Base-by-base conservation (phyloP, 1,284 basidiomycete genomes). In the Ganoderma resinaceum region DNA sequence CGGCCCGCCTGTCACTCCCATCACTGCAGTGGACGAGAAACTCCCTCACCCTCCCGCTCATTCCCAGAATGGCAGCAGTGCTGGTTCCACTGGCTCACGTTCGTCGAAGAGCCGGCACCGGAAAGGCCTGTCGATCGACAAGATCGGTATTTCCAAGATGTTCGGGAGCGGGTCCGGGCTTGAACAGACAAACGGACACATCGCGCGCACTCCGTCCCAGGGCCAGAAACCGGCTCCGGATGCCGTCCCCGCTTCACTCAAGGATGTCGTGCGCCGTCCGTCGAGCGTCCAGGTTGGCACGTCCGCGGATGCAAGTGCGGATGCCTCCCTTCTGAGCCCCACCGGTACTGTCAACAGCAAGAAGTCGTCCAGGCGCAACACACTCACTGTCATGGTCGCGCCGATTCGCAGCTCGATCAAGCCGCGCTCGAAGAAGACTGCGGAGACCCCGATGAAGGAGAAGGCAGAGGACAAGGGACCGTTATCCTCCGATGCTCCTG, bases 381-480 rank as follows among this genome's bases (percentile, higher is more conserved):
- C 94, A 1, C 83, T 95, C 66, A 94, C 91, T 0, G 87, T 95
- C 59, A 93, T 95, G 87, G 91, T 94, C 4, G 92, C 94, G 73
- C 92, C 92, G 7, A 82, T 94, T 73, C 87, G 84, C 69, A 85
- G 87, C 63, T 84, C 82, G 3, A 87, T 91, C 71, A 87, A 88
- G 78, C 83, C 82, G 33, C 83, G 86, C 62, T 68, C 76, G 57
- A 84, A 83, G 76, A 82, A 81, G 74, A 70, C 67, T 70, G 63
- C 64, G 11, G 80, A 78, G 72, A 80, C 79, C 16, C 81, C 82
- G 1, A 70, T 70, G 63, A 82, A 82, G 70, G 82, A 83, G 75
- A 82, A 82, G 76, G 76, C 79, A 16, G 53, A 74, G 9, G 72
- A 38, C 35, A 58, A 58, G 57, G 53, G 31, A 3, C 53, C 9